Base-by-base conservation (phyloP, 805 yeast genomes). In the Candida rishiriensis region DNA sequence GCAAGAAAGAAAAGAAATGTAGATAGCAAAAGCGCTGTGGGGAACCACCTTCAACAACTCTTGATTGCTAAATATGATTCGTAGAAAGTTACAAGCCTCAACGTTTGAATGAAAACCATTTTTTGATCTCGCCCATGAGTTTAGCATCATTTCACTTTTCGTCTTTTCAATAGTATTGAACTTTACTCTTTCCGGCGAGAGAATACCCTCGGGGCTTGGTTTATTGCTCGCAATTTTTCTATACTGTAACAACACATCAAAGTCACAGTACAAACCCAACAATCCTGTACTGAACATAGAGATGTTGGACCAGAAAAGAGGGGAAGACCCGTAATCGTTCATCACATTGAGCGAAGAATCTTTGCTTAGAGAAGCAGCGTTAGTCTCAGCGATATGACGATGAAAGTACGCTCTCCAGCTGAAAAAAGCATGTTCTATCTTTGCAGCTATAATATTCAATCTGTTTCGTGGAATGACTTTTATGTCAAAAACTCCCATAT, bases 321-420 rank as follows among this genome's bases (percentile, higher is more conserved):
- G 56, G 3, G 70, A 57, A 2, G 60, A 55, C n/a, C 62, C 68
- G 44, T 66, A 66, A 35, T 54, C 53, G 48, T 66, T 66, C 21
- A 64, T 45, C 9, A 34, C 33, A 15, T 29, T 35, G 13, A 18
- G 28, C 12, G 32, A 8, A 10, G 29, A 17, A 7, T 36, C 37
- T 6, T 17, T n/a, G 8, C 6, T 11, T 28, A 29, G 10, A 10
- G 29, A 28, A 3, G 46, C 47, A 3, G 50, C 52, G 42, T 58
- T 60, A 2, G 56, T 50, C 16, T 49, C 41, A 10, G 52, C 47
- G 21, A 66, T 63, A 42, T 68, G 73, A 16, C 51, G 48, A 43
- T 69, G 70, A 47, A 66, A 66, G 47, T 66, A 65, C 10, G 57
- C 60, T 41, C 62, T 56, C 73, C 73, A 69, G 38, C 59, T 58